Evolutionary conservation across 768 basidiomycete genomes (phyloP).

Genomic region (Termitomyces heimii): DNA sequence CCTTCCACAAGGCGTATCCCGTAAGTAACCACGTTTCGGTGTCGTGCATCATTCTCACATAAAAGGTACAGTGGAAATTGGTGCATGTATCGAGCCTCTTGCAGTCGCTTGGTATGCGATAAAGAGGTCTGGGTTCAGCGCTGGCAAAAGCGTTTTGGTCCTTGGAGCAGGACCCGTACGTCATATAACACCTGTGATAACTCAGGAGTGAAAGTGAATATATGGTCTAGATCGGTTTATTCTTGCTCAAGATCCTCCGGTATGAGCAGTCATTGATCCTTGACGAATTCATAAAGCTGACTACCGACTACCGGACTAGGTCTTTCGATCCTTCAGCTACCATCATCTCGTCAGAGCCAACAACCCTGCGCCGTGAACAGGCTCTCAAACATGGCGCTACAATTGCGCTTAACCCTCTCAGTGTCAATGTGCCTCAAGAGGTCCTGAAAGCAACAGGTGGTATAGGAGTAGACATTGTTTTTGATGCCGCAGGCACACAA

Average conservation of each 20-base stretch:
- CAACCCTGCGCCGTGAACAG: slow-evolving; percentile 28
- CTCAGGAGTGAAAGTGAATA: background rate
- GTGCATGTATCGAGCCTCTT: slow-evolving; percentile 42
- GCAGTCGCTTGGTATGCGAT: slow-evolving; percentile 41
- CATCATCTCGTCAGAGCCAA: slow-evolving; percentile 37
- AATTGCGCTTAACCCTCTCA: slow-evolving; percentile 27
- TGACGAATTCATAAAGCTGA: background rate
- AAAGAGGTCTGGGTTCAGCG: slow-evolving; percentile 30
- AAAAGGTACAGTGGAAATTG: slow-evolving; percentile 30
- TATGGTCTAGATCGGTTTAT: slow-evolving; percentile 27
- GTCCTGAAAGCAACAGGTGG: slow-evolving; percentile 22
- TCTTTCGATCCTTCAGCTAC: slow-evolving; percentile 19
- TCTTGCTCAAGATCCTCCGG: slow-evolving; percentile 33
- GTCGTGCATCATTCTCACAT: background rate
- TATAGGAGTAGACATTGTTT: slow-evolving; percentile 36
- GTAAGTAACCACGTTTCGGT: slow-evolving; percentile 18
- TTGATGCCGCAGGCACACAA: slow-evolving; percentile 41
- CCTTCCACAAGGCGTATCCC: slow-evolving; percentile 29
- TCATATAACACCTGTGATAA: background rate
- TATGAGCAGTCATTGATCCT: slow-evolving; percentile 3
- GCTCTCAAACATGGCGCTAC: slow-evolving; percentile 32
- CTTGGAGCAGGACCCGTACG: slow-evolving; percentile 40
- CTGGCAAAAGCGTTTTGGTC: slow-evolving; percentile 33
- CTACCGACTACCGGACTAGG: slow-evolving; percentile 10
- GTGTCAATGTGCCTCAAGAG: slow-evolving; percentile 19